Evolutionary conservation across 768 basidiomycete species (phyloP), one percentile per base, ranked within the genome.

Genomic region (Dictyophora rubrovolvata): DNA sequence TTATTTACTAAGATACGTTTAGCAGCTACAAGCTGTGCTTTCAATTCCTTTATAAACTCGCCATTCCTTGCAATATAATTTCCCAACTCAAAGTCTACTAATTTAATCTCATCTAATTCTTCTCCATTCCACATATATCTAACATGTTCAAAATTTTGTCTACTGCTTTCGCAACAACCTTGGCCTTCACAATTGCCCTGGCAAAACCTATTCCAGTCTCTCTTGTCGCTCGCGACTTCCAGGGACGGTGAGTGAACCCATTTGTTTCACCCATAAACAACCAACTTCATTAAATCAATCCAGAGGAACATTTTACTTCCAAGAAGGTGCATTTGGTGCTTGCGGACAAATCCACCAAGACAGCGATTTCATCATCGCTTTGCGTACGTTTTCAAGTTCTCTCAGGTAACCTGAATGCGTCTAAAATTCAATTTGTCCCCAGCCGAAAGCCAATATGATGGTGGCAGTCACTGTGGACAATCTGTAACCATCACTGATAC

Each of bases 401-500:
- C 8, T 6, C 46, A 34, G 17, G 36, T 23, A 20, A 3, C 9
- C 33, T 12, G 33, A 3, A 28, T 28, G 28, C 28, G 28, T 7
- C 4, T 14, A 6, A 55, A 36, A 8, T 20, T 55, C 17, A 55
- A 28, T 54, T 20, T 52, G 53, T 33, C 11, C n/a, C 47, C 53
- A 81, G 84, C 89, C 68, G 66, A 70, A 49, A 65, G 67, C 36
- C 77, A 42, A 42, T 85, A 83, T 69, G 82, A 81, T 21, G 69
- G 78, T 63, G 64, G 69, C 49, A 73, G 75, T 55, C 70, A 62
- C 63, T 95, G 93, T 66, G 88, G 87, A 59, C 71, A 75, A 66
- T 66, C 71, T 51, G 80, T 95, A 64, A 63, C 67, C 63, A 80
- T 96, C 67, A 83, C 74, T 60, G 87, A 89, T 74, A 73, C 73